Conservation (phyloP, 768 basidiomycete genomes). For the Russula virescens region DNA sequence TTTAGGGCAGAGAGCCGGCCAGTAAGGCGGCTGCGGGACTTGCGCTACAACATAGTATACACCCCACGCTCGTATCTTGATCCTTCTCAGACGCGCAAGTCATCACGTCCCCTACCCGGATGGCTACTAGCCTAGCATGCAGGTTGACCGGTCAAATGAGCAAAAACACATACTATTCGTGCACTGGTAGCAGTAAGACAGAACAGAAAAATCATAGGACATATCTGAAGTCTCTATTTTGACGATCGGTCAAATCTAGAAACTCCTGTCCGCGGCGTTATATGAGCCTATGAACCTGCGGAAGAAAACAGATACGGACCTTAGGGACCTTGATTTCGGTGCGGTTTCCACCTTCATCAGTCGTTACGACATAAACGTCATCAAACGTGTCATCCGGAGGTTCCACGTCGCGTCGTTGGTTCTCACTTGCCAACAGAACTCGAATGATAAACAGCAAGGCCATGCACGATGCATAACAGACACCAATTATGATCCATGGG, state of each 20-base stretch:
- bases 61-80: no score
- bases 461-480: conserved; percentile 55
- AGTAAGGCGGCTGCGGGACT: no score
- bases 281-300: not conserved
- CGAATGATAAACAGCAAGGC: conserved; percentile 46
- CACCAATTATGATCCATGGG: conserved; percentile 72
- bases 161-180: not conserved
- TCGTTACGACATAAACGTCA: conserved; percentile 53
- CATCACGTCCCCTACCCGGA: no score
- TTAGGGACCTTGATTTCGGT: conserved; percentile 59
- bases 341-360: conserved; percentile 43
- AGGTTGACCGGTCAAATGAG: no score
- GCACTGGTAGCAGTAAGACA: not conserved
- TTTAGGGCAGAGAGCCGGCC: no score
- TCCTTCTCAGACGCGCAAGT: no score
- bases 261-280: conserved; percentile 44
- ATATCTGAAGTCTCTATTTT: conserved; percentile 71
- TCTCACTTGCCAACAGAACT: conserved; percentile 50
- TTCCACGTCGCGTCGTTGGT: conserved; percentile 56
- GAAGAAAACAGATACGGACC: conserved; percentile 34
- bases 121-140: no score
- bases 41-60: no score
- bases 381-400: conserved; percentile 49
- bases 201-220: conserved; percentile 40
- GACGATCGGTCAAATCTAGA: conserved; percentile 65